Conservation (phyloP, 768 basidiomycete genomes). For the Paxillus involutus region DNA sequence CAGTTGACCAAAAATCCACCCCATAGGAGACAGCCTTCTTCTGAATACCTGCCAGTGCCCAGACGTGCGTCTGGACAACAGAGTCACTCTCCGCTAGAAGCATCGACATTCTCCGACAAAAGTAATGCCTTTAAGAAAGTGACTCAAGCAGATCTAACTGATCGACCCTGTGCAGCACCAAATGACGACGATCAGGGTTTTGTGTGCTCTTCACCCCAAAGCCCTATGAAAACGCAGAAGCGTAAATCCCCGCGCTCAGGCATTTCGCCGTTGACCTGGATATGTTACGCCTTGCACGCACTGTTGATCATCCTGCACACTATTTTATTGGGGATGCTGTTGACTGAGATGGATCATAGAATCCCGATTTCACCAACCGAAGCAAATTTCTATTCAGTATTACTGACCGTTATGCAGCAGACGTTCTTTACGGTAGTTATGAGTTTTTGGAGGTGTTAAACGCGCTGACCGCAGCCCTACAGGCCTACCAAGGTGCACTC, state of each 20-base stretch:
- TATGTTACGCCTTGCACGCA: neutral
- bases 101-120: neutral
- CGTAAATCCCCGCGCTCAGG: neutral
- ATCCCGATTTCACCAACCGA: neutral
- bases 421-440: neutral
- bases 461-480: neutral
- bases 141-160: neutral
- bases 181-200: neutral
- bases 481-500: neutral
- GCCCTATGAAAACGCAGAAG: neutral
- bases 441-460: neutral
- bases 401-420: neutral
- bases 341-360: neutral
- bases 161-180: neutral
- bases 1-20: neutral
- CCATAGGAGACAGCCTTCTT: neutral
- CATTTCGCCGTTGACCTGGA: neutral
- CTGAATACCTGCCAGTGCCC: neutral
- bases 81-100: neutral
- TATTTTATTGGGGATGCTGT: neutral
- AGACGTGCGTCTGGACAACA: neutral
- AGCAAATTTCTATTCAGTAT: neutral
- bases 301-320: slow-evolving; percentile 5
- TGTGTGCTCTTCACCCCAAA: neutral
- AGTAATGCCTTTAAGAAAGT: neutral